Base-by-base conservation (phyloP, 192 early-diverging fungal genomes). In the Podochytrium sp. region DNA sequence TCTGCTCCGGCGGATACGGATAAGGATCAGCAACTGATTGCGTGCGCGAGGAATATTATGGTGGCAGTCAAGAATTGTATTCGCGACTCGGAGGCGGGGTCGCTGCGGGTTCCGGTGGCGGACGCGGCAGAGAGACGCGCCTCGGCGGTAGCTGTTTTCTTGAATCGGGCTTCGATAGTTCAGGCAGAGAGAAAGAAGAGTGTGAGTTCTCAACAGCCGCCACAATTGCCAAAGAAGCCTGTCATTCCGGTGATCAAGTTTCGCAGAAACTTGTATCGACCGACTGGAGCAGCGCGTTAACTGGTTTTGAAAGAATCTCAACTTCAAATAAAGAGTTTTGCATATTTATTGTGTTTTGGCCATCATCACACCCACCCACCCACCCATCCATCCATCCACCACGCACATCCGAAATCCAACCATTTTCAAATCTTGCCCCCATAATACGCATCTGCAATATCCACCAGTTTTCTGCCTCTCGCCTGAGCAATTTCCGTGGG, bases 391-490 rank as follows among this genome's bases (percentile, higher is more conserved):
- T n/a, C n/a, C n/a, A n/a, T n/a, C n/a, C n/a, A n/a, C n/a, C n/a
- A n/a, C n/a, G n/a, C n/a, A n/a, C n/a, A n/a, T n/a, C n/a, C n/a
- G n/a, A n/a, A n/a, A n/a, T n/a, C n/a, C n/a, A n/a, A n/a, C n/a
- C n/a, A n/a, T n/a, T n/a, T n/a, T 66, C 51, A 69, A 10, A 55
- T 30, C 27, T 69, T 69, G 20, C 66, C 66, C 7, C 95, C 95
- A 74, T 96, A 97, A 79, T 97, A 96, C 25, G 82, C 85, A 78
- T 92, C 89, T 78, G 95, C 91, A 43, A 99, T 93, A 74, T 99
- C 96, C 23, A 92, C 81, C 47, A 99, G 80, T 40, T 92, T 93
- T 74, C 92, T 86, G 23, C 97, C 97, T 57, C 97, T 84, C 42
- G 87, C 85, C 80, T 83, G 85, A 20, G 97, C 96, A 84, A 99